A percentile compares a stretch with the other conserved stretches of the same genome.
These are phyloP conservation scores for Boletus huronensis DNA, from an alignment of 768 basidiomycete species.

Conservation along the genomic window DNA sequence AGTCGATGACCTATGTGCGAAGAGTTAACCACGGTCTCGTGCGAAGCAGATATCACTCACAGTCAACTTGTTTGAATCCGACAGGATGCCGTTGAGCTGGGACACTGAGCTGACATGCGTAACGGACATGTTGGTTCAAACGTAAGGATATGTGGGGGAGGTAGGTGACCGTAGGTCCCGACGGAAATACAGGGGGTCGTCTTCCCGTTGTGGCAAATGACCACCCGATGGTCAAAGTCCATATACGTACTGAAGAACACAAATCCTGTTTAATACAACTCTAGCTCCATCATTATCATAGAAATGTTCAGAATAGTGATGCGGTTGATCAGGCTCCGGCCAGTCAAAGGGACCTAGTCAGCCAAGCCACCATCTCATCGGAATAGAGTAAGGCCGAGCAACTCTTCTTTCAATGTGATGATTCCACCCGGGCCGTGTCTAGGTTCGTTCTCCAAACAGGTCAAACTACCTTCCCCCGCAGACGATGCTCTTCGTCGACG, in stretches of 20 bases:
- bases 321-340: neutral
- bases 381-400: neutral
- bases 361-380: neutral
- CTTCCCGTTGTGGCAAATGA: neutral
- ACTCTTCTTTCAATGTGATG: neutral
- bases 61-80: conserved; percentile 60
- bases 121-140: conserved; percentile 45
- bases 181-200: neutral
- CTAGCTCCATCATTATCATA: conserved; percentile 1
- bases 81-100: conserved; percentile 58
- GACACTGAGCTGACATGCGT: conserved; percentile 61
- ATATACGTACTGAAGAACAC: neutral
- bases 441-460: neutral
- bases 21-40: neutral
- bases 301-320: neutral
- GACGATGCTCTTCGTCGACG: conserved; percentile 47
- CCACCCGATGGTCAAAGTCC: neutral
- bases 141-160: neutral
- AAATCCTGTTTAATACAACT: conserved; percentile 1
- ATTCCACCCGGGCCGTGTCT: conserved; percentile 2
- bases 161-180: neutral
- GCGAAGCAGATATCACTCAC: conserved; percentile 35
- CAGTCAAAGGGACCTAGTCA: neutral
- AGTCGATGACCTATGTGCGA: conserved; percentile 68
- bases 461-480: conserved; percentile 38